Percentiles rank a stretch among this genome's conserved stretches.
Evolutionary conservation across 331 rosid genomes (phyloP).

Genomic region (Dryas integrifolia): DNA sequence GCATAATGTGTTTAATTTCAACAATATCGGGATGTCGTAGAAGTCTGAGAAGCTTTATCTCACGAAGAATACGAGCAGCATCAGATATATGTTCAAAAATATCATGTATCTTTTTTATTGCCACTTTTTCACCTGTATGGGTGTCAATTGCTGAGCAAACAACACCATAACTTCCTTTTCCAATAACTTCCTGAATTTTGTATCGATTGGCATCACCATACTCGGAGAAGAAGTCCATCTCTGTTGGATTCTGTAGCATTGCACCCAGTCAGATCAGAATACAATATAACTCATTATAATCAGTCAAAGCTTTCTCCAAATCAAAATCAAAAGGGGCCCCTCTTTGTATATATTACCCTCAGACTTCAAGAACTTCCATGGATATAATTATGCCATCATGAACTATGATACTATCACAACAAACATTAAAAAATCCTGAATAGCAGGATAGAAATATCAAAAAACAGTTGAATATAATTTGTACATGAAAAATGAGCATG

Average conservation of each 20-base stretch:
- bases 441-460: neutral
- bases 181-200: constrained; percentile 87
- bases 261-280: constrained; percentile 28
- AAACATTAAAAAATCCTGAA: neutral
- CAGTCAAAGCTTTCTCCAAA: neutral
- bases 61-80: constrained; percentile 96
- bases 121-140: constrained; percentile 82
- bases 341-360: too few relatives aligned
- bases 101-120: constrained; percentile 86
- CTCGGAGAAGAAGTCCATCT: constrained; percentile 88
- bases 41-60: constrained; percentile 92
- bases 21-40: constrained; percentile 95
- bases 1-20: constrained; percentile 85
- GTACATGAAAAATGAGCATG: neutral
- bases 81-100: constrained; percentile 92
- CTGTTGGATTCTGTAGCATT: constrained; percentile 59
- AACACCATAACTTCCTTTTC: constrained; percentile 95
- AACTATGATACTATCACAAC: neutral
- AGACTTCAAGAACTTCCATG: neutral
- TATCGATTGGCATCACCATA: constrained; percentile 85
- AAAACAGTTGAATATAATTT: neutral
- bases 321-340: too few relatives aligned
- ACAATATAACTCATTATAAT: constrained; percentile 9
- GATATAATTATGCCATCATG: neutral
- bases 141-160: constrained; percentile 96